These are phyloP conservation scores for Phytophthora rubi DNA, from an alignment of 352 stramenopile species.

Conservation along the genomic window DNA sequence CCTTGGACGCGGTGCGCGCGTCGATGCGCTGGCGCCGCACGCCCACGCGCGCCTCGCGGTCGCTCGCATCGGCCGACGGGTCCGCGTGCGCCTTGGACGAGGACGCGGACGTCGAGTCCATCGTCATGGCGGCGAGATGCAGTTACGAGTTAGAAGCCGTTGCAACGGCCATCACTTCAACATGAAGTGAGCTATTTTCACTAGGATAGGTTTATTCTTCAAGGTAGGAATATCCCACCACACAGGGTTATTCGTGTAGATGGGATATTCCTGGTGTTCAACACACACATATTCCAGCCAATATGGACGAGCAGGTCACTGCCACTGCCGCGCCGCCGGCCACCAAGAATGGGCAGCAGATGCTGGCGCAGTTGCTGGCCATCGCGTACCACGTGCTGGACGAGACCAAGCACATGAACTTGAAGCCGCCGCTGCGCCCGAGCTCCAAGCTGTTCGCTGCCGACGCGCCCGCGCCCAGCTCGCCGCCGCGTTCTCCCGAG, in stretches of 20 bases:
- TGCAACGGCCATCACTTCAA: neutral
- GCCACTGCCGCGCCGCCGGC: neutral
- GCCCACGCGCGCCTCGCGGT: constrained; percentile 70
- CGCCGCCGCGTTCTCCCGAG: constrained; percentile 41
- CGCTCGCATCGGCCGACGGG: constrained; percentile 41
- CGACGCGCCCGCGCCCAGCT: constrained; percentile 39
- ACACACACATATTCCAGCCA: no score
- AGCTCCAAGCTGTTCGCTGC: constrained; percentile 81
- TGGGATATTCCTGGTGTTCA: no score
- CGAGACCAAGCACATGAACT: constrained; percentile 86
- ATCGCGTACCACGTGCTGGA: constrained; percentile 82
- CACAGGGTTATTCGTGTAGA: no score
- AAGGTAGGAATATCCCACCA: no score
- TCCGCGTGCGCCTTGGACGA: constrained; percentile 43
- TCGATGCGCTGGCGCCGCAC: constrained; percentile 77
- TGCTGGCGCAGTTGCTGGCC: constrained; percentile 72
- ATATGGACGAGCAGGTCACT: neutral
- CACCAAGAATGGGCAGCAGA: constrained; percentile 56
- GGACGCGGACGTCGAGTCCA: constrained; percentile 25
- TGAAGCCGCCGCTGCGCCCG: constrained; percentile 81
- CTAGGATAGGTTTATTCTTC: no score
- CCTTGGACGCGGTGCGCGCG: constrained; percentile 77
- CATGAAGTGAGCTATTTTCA: neutral
- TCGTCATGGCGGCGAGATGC: neutral
- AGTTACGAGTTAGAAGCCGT: neutral